These are phyloP conservation scores for Hygrocybe coccinea DNA, from an alignment of 768 basidiomycete species.

Conservation along the genomic window DNA sequence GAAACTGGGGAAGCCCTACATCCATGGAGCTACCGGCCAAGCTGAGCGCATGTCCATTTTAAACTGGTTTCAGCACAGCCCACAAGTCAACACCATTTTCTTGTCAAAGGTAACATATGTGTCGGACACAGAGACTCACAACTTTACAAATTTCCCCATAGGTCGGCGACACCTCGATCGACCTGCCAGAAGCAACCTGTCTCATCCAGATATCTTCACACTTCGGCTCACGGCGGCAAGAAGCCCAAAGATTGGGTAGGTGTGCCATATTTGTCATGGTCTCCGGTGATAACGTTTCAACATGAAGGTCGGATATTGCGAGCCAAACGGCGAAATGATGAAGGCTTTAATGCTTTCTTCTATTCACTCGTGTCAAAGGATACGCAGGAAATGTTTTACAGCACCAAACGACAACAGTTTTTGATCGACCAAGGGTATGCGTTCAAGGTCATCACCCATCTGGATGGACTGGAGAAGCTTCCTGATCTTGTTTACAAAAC, in stretches of 20 bases:
- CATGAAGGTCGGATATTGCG: conserved; percentile 83
- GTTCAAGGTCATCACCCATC: conserved; percentile 98
- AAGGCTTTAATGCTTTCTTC: conserved; percentile 99
- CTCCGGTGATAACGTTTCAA: background rate
- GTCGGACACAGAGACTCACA: conserved; percentile 8
- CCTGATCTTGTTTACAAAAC: conserved; percentile 90
- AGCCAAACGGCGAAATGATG: conserved; percentile 96
- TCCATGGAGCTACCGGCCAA: conserved; percentile 93
- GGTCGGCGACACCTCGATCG: conserved; percentile 98
- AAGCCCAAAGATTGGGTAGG: conserved; percentile 90
- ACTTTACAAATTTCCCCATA: conserved; percentile 23
- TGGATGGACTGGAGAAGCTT: conserved; percentile 84
- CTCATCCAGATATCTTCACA: conserved; percentile 99
- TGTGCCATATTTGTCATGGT: conserved; percentile 1
- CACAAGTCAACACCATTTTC: conserved; percentile 96
- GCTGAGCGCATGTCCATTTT: conserved; percentile 93
- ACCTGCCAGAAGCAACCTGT: conserved; percentile 97
- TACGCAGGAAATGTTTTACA: conserved; percentile 99
- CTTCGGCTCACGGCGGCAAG: conserved; percentile 96
- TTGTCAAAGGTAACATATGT: conserved; percentile 72
- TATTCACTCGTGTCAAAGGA: conserved; percentile 99
- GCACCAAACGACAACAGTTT: conserved; percentile 97
- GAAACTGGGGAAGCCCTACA: conserved; percentile 89
- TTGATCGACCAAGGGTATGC: conserved; percentile 98
- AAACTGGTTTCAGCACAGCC: conserved; percentile 92